Base-by-base conservation (phyloP, 306 rosid species). In the Trifolium repens region DNA sequence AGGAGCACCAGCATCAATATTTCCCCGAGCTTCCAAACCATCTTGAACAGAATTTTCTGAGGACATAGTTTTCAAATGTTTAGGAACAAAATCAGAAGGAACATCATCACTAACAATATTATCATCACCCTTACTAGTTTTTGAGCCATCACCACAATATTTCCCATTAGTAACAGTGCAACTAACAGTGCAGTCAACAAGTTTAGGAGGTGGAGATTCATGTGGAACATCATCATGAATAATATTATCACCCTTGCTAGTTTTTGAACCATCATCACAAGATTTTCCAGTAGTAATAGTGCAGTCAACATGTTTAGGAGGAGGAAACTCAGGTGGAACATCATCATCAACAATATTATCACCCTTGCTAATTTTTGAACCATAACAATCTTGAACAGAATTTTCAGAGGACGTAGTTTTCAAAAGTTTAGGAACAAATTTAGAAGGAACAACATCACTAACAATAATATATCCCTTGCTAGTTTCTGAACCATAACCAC, bases 361-460 rank as follows among this genome's bases (percentile, higher is more conserved):
- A n/a, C n/a, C n/a, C n/a, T n/a, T n/a, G n/a, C n/a, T n/a, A n/a
- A n/a, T n/a, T n/a, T n/a, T 24, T 24, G 26, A 24, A 24, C 26
- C 26, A 24, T 24, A 24, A 24, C 26, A 24, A 32, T 59, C 73
- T 39, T 43, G 55, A 32, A 32, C 32, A 32, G 8, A 71, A 62
- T 26, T 55, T 65, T 19, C 63, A 24, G 44, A 52, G 4, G 8
- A 22, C 17, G 30, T 54, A 9, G 52, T 19, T 61, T 30, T 64
- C n/a, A 46, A 46, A 50, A 12, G 13, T 60, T 60, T 53, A 11
- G 16, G 54, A 67, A 64, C 58, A 63, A 77, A 77, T 62, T 27
- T 78, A 53, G 71, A 30, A 13, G 75, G 77, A 5, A 54, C 24
- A 68, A 39, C 81, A 53, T 16, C 83, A 32, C 34, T 43, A 54